Conservation (phyloP, 1,284 basidiomycete species). For the Ganoderma lingzhi region DNA sequence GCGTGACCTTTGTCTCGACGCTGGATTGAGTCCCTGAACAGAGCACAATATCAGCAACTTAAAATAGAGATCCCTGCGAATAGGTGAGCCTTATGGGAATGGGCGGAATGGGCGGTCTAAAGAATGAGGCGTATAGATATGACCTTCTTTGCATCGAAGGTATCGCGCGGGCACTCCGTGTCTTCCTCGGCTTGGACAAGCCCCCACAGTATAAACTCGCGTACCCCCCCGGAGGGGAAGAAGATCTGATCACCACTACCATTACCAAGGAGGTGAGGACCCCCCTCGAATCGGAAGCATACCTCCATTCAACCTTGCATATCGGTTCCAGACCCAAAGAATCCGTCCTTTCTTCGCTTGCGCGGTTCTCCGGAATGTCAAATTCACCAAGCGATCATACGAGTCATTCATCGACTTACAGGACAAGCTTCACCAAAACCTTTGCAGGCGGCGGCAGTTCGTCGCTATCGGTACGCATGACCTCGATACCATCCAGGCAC, state of each 20-base stretch:
- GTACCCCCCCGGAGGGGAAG: constrained; percentile 72
- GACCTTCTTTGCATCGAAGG: constrained; percentile 98
- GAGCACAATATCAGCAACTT: constrained; percentile 69
- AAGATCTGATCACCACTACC: constrained; percentile 70
- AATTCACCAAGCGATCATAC: constrained; percentile 90
- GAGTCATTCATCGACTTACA: constrained; percentile 98
- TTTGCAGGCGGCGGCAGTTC: constrained; percentile 90
- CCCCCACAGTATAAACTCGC: constrained; percentile 80
- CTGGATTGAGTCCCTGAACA: neutral
- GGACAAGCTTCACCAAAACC: constrained; percentile 98
- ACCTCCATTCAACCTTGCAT: neutral
- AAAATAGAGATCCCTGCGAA: constrained; percentile 99
- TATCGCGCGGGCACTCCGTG: constrained; percentile 86
- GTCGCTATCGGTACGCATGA: constrained; percentile 99
- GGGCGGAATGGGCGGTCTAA: constrained; percentile 13
- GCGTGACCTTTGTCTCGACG: constrained; percentile 39
- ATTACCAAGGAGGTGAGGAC: constrained; percentile 73
- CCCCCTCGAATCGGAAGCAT: neutral
- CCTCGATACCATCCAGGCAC: constrained; percentile 86
- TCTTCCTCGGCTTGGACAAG: constrained; percentile 82
- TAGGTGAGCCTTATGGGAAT: constrained; percentile 55
- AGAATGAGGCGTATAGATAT: constrained; percentile 66
- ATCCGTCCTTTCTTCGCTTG: constrained; percentile 94
- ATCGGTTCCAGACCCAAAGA: constrained; percentile 65
- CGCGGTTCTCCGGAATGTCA: constrained; percentile 90